Evolutionary conservation across 495 filamentous ascomycete species (phyloP), one percentile per base, ranked within the genome.

Genomic region (Parmelia sp.): DNA sequence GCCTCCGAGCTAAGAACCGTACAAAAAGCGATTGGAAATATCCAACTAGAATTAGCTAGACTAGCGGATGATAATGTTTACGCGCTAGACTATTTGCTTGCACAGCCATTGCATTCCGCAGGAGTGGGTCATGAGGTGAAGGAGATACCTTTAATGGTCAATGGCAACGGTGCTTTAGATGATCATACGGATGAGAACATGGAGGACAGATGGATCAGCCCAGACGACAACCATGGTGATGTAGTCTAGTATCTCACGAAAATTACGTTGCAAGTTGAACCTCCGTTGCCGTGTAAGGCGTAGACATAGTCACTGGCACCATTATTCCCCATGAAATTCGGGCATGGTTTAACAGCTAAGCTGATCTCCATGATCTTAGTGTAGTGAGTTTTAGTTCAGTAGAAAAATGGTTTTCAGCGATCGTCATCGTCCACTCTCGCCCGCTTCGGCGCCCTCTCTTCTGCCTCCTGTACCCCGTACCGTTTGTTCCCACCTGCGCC

Each of bases 31-130:
- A 81, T 96, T 23, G 80, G 82, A 64, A 86, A 88, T 66, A 90
- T 97, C 71, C 84, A 86, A 68, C 85, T 85, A 44, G 89, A 90
- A 58, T 76, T 91, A 63, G 82, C 86, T 72, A 81, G 83, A 61
- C 73, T 96, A 64, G 90, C 89, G 2, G 91, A 97, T 71, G 88
- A 91, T 73, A 97, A 97, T 70, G 75, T 85, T 33, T 93, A 92
- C 72, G 85, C 85, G 70, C 83, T 97, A 39, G 90, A 94, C 65
- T 97, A 92, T 74, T 78, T 98, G 58, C 76, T 87, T 45, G 58
- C 57, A 17, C 63, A 65, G 37, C 45, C 58, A 4, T 21, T 44
- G 58, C 23, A 31, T 44, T 29, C 25, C n/a, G 27, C 33, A 47
- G 62, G 21, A n/a, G 35, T 57, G 11, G 47, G 47, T 64, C 33